These are phyloP conservation scores for Starmerella stellata DNA, from an alignment of 805 yeast species.

Conservation along the genomic window DNA sequence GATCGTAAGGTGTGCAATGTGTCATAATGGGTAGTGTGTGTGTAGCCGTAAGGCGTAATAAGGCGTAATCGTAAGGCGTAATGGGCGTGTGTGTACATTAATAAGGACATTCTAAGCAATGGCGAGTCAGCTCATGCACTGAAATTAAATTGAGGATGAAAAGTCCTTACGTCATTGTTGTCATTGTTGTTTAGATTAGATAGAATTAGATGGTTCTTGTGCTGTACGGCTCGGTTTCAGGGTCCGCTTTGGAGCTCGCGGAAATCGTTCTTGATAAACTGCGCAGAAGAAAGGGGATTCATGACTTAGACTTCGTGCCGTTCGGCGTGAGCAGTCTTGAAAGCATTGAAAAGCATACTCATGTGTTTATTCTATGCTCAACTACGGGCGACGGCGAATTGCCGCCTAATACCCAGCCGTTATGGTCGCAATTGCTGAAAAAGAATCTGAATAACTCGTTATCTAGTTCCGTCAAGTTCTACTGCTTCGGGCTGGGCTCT, in stretches of 20 bases:
- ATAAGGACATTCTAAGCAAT: too few relatives aligned
- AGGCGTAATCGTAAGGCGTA: too few relatives aligned
- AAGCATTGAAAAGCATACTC: constrained; percentile 30
- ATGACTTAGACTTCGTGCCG: constrained; percentile 28
- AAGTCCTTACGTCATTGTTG: too few relatives aligned
- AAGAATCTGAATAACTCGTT: constrained; percentile 43
- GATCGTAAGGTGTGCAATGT: too few relatives aligned
- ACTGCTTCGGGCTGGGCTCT: constrained; percentile 85
- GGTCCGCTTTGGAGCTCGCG: constrained; percentile 77
- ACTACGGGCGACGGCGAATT: constrained; percentile 94
- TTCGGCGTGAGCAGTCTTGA: constrained; percentile 23
- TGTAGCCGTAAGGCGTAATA: too few relatives aligned
- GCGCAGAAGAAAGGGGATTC: constrained; percentile 30
- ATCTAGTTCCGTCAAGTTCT: constrained; percentile 40
- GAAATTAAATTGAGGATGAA: too few relatives aligned
- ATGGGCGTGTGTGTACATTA: too few relatives aligned
- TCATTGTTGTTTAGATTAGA: too few relatives aligned
- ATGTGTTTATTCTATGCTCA: constrained; percentile 47
- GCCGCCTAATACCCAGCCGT: constrained; percentile 54
- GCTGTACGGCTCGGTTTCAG: constrained; percentile 83
- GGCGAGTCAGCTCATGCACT: too few relatives aligned
- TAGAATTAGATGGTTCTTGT: constrained; percentile 27
- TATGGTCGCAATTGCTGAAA: constrained; percentile 59
- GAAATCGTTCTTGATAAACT: constrained; percentile 38
- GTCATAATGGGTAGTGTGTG: too few relatives aligned